Evolutionary conservation across 305 asterid genomes (phyloP), one percentile per base, ranked within the genome.

Genomic region (Lippia alba): DNA sequence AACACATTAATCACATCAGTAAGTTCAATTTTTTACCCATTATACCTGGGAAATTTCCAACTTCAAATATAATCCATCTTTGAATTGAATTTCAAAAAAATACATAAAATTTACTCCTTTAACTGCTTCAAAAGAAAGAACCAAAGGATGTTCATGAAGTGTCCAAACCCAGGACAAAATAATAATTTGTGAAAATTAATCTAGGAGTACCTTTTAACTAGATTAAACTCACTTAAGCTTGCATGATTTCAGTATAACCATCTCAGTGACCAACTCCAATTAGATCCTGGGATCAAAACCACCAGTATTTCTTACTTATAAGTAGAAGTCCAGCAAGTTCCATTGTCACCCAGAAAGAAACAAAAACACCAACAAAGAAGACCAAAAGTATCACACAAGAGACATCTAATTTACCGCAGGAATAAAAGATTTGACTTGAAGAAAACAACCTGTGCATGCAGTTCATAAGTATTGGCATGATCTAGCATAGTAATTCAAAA

Each of bases 161-260:
- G 41, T 3, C 51, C 49, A 16, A 55, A 55, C 46, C 17, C 66
- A 61, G 41, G 32, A 40, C 17, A n/a, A 48, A 19, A 32, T 40
- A 33, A 15, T 36, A 59, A 70, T n/a, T 57, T 45, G 65, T 11
- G 30, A 39, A 12, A 24, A 17, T 49, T 49, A 15, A 67, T 45
- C 50, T 8, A 0, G 11, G 3, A 18, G 15, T 9, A 8, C 12
- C 17, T 54, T 50, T 61, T 54, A 61, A 32, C 70, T 36, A 30
- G 62, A 59, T 49, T 34, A 51, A 1, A 32, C 10, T 44, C 66
- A 61, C 64, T 74, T 48, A 53, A 41, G 34, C 64, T 41, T 39
- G 46, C 36, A 71, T 34, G 41, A 32, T 39, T 15, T 45, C 56
- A 18, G 60, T 24, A 51, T 17, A 8, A 16, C 41, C 32, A 19